phyloP scores from a whole-genome alignment of 352 stramenopile species.

The Lagenidium sp. region DNA sequence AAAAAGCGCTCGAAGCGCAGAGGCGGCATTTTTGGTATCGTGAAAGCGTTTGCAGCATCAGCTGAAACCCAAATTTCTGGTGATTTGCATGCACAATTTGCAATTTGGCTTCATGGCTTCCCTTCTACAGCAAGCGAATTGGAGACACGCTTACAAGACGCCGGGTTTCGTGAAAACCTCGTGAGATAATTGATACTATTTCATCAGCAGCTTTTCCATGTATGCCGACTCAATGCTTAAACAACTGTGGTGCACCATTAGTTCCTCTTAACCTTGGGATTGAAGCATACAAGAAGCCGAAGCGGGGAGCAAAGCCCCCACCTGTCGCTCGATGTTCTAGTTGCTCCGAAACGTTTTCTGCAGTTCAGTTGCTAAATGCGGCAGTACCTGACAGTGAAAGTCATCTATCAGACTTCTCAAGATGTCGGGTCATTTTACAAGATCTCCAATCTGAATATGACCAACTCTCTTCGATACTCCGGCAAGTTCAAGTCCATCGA shows the following conservation, averaged over 20 bases:
- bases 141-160: not conserved
- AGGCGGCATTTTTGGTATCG: not conserved
- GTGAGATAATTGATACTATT: not conserved
- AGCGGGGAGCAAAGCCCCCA: not conserved
- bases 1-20: not conserved
- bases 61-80: slow-evolving; percentile 2
- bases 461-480: not conserved
- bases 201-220: not conserved
- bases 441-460: not conserved
- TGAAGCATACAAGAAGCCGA: not conserved
- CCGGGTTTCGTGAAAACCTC: not conserved
- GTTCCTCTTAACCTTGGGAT: not conserved
- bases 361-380: not conserved
- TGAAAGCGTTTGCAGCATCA: slow-evolving; percentile 1
- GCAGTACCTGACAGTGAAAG: not conserved
- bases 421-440: not conserved
- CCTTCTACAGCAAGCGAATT: not conserved
- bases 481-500: not conserved
- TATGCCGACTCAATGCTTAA: not conserved
- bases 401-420: not conserved
- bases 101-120: slow-evolving; percentile 1
- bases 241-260: not conserved
- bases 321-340: not conserved
- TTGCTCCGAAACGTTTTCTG: not conserved
- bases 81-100: slow-evolving; percentile 3